Conservation (phyloP, 2,329 filamentous ascomycete genomes). For the Neophaeococcomyces aloes region DNA sequence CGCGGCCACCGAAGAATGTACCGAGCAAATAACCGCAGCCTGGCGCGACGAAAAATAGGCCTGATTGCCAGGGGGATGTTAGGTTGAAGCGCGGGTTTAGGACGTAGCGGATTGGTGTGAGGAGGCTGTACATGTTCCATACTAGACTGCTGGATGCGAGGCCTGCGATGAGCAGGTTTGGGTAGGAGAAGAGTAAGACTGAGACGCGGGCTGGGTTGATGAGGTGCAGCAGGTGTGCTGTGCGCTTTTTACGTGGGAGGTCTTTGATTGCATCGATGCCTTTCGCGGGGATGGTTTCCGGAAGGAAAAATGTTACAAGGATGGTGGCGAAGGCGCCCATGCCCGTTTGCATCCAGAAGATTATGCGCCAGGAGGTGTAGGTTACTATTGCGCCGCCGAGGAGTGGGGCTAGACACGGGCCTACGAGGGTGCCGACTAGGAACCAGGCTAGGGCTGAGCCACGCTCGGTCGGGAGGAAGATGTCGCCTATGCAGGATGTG, state of each 20-base stretch:
- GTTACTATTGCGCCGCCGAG: constrained; percentile 69
- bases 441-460: constrained; percentile 67
- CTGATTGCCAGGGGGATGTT: constrained; percentile 54
- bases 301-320: constrained; percentile 55
- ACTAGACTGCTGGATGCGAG: constrained; percentile 54
- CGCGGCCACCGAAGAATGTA: constrained; percentile 61
- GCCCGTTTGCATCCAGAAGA: constrained; percentile 67
- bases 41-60: constrained; percentile 64
- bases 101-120: constrained; percentile 61
- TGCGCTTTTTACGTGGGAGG: constrained; percentile 38
- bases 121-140: constrained; percentile 62
- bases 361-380: constrained; percentile 59
- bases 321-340: constrained; percentile 51
- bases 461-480: constrained; percentile 56
- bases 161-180: constrained; percentile 55
- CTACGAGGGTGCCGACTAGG: constrained; percentile 58
- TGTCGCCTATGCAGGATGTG: constrained; percentile 57
- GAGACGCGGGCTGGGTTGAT: constrained; percentile 55
- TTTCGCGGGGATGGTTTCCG: constrained; percentile 61
- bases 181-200: constrained; percentile 54
- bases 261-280: constrained; percentile 52
- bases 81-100: constrained; percentile 64
- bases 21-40: constrained; percentile 59
- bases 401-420: constrained; percentile 58
- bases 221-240: constrained; percentile 48